Evolutionary conservation across 1,139 yeast species (phyloP).

Genomic region (Debaryomyces fabryi): DNA sequence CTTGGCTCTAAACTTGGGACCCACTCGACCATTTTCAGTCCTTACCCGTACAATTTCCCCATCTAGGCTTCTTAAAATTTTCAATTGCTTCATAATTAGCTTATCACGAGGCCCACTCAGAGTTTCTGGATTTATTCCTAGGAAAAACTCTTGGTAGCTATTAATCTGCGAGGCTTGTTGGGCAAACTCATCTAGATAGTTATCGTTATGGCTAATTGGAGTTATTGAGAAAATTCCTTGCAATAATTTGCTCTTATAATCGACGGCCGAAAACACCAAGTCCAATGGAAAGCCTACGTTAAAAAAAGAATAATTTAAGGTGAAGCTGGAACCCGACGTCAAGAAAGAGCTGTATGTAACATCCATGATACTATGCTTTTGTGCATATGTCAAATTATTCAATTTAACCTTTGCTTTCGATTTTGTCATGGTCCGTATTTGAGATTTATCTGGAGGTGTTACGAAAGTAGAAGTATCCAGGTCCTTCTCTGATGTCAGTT

Average conservation of each 20-base stretch:
- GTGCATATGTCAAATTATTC: conserved; percentile 12
- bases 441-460: not conserved
- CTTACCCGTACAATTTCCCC: not conserved
- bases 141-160: conserved; percentile 10
- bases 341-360: conserved; percentile 20
- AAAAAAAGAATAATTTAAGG: conserved; percentile 4
- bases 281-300: conserved; percentile 15
- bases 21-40: not conserved
- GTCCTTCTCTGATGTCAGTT: not conserved
- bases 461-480: not conserved
- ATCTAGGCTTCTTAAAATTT: conserved; percentile 5
- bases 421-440: not conserved
- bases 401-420: conserved; percentile 10
- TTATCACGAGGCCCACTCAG: conserved; percentile 6
- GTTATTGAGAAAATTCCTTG: conserved; percentile 22
- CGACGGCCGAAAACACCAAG: conserved; percentile 24
- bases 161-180: not conserved
- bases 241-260: conserved; percentile 21
- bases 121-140: conserved; percentile 5
- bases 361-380: conserved; percentile 25
- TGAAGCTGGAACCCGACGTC: conserved; percentile 23
- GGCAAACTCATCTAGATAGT: not conserved
- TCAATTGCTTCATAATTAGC: conserved; percentile 2
- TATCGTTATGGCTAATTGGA: not conserved
- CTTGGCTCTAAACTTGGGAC: not conserved